Base-by-base conservation (phyloP, 2,329 filamentous ascomycete species). In the Dendrostoma leiphaemia region DNA sequence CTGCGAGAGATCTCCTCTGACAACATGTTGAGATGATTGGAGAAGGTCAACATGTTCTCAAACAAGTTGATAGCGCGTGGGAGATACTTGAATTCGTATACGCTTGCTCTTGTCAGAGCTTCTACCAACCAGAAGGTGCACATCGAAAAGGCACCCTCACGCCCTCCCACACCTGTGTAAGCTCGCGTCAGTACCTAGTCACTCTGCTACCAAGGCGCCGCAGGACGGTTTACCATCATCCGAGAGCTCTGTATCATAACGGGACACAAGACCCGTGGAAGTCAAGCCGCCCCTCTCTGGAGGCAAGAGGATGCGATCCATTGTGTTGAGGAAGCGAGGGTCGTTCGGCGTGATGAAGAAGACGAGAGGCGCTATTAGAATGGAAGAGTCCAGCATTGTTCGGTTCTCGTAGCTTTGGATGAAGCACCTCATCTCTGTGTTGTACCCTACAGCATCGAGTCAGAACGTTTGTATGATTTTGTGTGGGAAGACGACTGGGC, bases 91-190 rank as follows among this genome's bases (percentile, higher is more conserved):
- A 75, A 74, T 60, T 89, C 83, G 66, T 88, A 86, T 45, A 77
- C 72, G 61, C 80, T 73, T 60, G 87, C 87, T 29, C 88, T 79
- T 28, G 87, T 89, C 71, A 91, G 79, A 23, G 88, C 87, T 69
- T 91, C 89, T 12, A 91, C 86, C 0, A 91, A 81, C 89, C 89
- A 91, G 67, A 91, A 91, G 0, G 88, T 91, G 65, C 88, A 90
- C 87, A 91, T 91, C 64, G 81, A 85, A 65, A 91, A 91, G 19
- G 88, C 87, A 21, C 89, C 89, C 69, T 91, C 88, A 48, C 80
- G 77, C 17, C 88, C 88, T 34, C 87, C 86, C 8, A 91, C 86
- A 28, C 87, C 86, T 88, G 60, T 53, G 58, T 32, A 45, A 31
- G 24, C 47, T 53, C 63, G 57, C 61, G 49, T 53, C 51, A 23